Evolutionary conservation across 805 yeast genomes (phyloP).

Genomic region (Saturnispora galanensis): DNA sequence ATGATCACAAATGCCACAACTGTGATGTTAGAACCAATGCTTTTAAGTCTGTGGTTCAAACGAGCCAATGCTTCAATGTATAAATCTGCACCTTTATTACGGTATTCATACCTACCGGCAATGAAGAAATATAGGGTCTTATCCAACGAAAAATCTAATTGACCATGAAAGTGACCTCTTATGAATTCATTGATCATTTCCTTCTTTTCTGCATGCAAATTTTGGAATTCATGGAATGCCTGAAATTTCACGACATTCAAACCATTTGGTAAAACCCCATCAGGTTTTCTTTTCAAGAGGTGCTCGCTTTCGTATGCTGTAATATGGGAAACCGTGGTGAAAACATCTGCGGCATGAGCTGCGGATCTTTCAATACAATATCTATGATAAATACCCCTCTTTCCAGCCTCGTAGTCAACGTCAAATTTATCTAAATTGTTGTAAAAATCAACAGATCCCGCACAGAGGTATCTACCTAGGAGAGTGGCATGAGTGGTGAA

Average conservation of each 20-base stretch:
- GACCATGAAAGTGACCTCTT: slow-evolving; percentile 96
- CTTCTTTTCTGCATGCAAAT: slow-evolving; percentile 85
- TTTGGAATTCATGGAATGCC: slow-evolving; percentile 97
- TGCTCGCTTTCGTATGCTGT: slow-evolving; percentile 96
- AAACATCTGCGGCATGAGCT: slow-evolving; percentile 91
- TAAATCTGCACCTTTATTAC: slow-evolving; percentile 95
- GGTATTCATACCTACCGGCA: slow-evolving; percentile 94
- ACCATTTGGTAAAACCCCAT: slow-evolving; percentile 96
- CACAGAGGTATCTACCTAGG: slow-evolving; percentile 90
- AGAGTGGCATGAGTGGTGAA: slow-evolving; percentile 97
- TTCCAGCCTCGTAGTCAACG: slow-evolving; percentile 97
- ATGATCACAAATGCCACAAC: slow-evolving; percentile 95
- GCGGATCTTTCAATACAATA: slow-evolving; percentile 96
- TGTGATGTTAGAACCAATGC: slow-evolving; percentile 74
- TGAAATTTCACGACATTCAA: slow-evolving; percentile 90
- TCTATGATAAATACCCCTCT: slow-evolving; percentile 93
- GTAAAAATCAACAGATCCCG: slow-evolving; percentile 93
- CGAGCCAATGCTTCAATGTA: slow-evolving; percentile 89
- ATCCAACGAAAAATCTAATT: slow-evolving; percentile 87
- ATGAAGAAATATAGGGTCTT: slow-evolving; percentile 91
- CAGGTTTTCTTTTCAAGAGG: slow-evolving; percentile 89
- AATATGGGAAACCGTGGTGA: slow-evolving; percentile 93
- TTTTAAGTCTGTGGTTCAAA: slow-evolving; percentile 78
- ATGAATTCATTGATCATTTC: slow-evolving; percentile 89
- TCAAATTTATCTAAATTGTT: slow-evolving; percentile 81